phyloP scores from a whole-genome alignment of 1,284 basidiomycete species.

The Xanthoconium separans region DNA sequence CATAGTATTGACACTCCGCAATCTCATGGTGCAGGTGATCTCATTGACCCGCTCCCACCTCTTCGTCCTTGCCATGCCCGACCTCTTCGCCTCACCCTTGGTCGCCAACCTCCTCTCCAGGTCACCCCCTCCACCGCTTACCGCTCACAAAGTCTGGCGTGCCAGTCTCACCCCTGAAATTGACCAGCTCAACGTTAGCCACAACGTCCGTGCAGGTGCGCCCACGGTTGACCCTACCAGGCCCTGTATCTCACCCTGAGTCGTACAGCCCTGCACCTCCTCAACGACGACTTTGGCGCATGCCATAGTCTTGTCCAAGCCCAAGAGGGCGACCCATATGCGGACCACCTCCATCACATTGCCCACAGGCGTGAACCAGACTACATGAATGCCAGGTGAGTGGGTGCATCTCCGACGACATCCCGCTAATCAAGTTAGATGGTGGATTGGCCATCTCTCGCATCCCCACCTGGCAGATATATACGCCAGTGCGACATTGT shows the following conservation, averaged over 20 bases:
- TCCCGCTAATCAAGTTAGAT: conserved; percentile 11
- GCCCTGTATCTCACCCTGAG: not conserved
- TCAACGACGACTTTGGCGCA: conserved; percentile 30
- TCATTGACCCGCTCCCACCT: not conserved
- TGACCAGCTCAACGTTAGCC: conserved; percentile 17
- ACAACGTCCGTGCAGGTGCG: conserved; percentile 21
- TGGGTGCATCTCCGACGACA: not conserved
- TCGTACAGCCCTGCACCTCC: conserved; percentile 25
- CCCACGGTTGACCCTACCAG: not conserved
- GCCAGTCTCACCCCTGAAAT: conserved; percentile 21
- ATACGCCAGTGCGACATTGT: conserved; percentile 11
- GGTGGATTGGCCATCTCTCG: conserved; percentile 19
- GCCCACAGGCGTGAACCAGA: conserved; percentile 31
- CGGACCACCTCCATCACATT: conserved; percentile 28
- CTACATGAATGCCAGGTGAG: conserved; percentile 25
- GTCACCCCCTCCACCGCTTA: conserved; percentile 19
- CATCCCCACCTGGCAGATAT: conserved; percentile 22
- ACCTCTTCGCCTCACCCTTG: conserved; percentile 16
- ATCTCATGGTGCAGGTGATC: not conserved
- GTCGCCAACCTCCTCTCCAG: conserved; percentile 19
- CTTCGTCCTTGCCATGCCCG: not conserved
- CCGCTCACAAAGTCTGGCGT: conserved; percentile 19
- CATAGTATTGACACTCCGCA: conserved; percentile 10
- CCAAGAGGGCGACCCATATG: conserved; percentile 26
- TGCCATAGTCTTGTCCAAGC: conserved; percentile 29